Evolutionary conservation across 805 yeast genomes (phyloP).

Genomic region (Metschnikowia colocasiae): DNA sequence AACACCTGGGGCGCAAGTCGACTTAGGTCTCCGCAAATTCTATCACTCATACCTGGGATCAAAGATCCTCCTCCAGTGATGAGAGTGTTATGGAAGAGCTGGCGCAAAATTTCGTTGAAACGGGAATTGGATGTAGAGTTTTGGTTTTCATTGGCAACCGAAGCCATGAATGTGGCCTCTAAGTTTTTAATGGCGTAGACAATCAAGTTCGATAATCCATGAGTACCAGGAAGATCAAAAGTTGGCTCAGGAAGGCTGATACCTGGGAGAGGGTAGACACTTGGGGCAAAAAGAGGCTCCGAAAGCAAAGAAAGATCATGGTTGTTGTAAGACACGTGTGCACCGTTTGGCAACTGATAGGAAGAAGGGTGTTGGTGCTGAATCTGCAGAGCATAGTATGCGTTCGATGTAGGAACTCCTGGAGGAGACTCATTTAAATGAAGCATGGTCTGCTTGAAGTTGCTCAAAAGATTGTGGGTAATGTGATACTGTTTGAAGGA

Average conservation of each 20-base stretch:
- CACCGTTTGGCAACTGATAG: conserved; percentile 60
- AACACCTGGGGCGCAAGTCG: conserved; percentile 41
- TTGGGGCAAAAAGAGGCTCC: conserved; percentile 72
- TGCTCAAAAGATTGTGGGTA: conserved; percentile 32
- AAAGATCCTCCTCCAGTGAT: conserved; percentile 60
- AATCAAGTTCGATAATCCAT: conserved; percentile 43
- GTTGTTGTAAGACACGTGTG: conserved; percentile 28
- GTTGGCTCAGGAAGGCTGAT: conserved; percentile 31
- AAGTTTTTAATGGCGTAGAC: conserved; percentile 34
- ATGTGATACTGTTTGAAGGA: conserved; percentile 38
- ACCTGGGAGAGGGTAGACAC: conserved; percentile 43
- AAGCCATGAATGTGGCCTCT: conserved; percentile 31
- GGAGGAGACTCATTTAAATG: conserved; percentile 22
- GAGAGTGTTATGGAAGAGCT: conserved; percentile 42
- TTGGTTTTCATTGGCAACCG: conserved; percentile 19
- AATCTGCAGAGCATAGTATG: conserved; percentile 23
- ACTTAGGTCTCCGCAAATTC: conserved; percentile 53
- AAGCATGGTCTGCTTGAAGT: conserved; percentile 34
- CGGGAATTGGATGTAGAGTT: conserved; percentile 27
- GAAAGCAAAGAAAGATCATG: conserved; percentile 51
- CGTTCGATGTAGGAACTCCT: conserved; percentile 12
- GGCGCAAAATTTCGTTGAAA: conserved; percentile 38
- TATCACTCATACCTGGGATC: conserved; percentile 52
- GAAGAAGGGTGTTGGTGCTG: conserved; percentile 16
- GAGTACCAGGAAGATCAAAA: conserved; percentile 45